phyloP scores from a whole-genome alignment of 441 rosid genomes.

The Jatropha podagrica region DNA sequence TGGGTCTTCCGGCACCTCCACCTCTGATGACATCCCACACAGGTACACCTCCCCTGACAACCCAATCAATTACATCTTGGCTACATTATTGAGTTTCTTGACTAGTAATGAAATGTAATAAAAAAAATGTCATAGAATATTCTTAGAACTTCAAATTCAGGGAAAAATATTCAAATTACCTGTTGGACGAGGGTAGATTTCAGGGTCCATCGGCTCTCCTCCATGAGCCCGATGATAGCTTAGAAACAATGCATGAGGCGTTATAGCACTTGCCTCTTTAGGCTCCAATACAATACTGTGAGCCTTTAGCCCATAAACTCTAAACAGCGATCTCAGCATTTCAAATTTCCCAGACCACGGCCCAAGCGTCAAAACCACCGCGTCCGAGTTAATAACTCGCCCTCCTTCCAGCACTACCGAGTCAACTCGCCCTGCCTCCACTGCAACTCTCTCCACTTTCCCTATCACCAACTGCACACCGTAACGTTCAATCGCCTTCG shows the following conservation, averaged over 20 bases:
- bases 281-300: constrained; percentile 82
- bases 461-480: constrained; percentile 70
- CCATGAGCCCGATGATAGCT: constrained; percentile 48
- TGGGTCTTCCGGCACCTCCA: constrained; percentile 76
- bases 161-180: constrained; percentile 33
- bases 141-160: no score
- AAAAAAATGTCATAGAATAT: no score
- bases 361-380: constrained; percentile 70
- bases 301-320: constrained; percentile 69
- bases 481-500: constrained; percentile 51
- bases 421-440: constrained; percentile 47
- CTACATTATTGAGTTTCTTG: no score
- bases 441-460: constrained; percentile 49
- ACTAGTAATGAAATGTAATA: no score
- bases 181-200: constrained; percentile 81
- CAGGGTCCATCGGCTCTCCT: constrained; percentile 64
- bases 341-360: constrained; percentile 79
- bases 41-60: constrained; percentile 43
- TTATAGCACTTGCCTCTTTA: constrained; percentile 44
- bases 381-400: constrained; percentile 53
- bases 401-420: constrained; percentile 48
- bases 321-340: constrained; percentile 51
- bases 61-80: neutral
- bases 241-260: constrained; percentile 68
- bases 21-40: constrained; percentile 71